Evolutionary conservation across 768 basidiomycete genomes (phyloP), one percentile per base, ranked within the genome.

Genomic region (Tricholoma hemisulphureum): DNA sequence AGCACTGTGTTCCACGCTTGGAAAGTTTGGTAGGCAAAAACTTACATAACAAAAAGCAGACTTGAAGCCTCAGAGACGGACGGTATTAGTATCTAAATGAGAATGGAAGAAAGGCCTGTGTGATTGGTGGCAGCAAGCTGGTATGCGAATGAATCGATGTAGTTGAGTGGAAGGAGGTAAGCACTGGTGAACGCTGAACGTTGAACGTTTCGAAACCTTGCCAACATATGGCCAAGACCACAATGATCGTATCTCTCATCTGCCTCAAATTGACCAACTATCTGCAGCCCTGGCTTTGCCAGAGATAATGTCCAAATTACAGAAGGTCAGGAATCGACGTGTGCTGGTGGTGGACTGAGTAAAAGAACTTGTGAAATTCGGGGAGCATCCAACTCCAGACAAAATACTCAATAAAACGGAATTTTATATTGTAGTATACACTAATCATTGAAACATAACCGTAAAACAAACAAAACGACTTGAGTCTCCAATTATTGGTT

Each of bases 31-130:
- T 51, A 57, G 52, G 45, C 51, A 56, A 63, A 70, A 67, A 74
- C 71, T 73, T 73, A 74, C 73, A 69, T 68, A 70, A 71, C 70
- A 28, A 45, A n/a, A 31, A 37, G 55, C 51, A 32, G 35, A 45
- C 51, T 54, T 56, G 57, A 52, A 63, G 50, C 57, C n/a, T n/a
- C n/a, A 43, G 49, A 39, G 41, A 34, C 21, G 56, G 50, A 61
- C 34, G 49, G 51, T 23, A 34, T 53, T 48, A 50, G 58, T 57
- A 58, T 59, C 48, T 59, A 55, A 54, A 46, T 35, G 41, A 34
- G 46, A 53, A 34, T 51, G 55, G 51, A 55, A 35, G 24, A 14
- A 23, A 4, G 49, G 41, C 58, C 45, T 39, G 32, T 54, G 48
- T 18, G 23, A 43, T 18, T 31, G 37, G 26, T 49, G 26, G 46